A percentile compares a stretch with the other conserved stretches of the same genome.
phyloP scores from a whole-genome alignment of 495 filamentous ascomycete species.

The Penicillium crystallinum region DNA sequence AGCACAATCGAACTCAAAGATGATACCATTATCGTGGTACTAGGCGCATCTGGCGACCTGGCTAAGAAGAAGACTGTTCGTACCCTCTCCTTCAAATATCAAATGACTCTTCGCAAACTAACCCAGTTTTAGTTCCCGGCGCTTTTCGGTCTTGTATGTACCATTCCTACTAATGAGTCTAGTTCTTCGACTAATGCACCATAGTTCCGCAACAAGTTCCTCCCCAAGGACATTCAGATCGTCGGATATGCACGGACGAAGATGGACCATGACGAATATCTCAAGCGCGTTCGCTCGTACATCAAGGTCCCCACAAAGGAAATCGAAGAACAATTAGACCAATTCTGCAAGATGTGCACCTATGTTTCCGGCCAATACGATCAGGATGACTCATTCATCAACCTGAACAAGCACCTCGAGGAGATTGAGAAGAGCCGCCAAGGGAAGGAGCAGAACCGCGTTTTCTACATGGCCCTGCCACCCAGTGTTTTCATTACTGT shows the following conservation, averaged over 20 bases:
- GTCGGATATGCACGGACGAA: slow-evolving; percentile 99
- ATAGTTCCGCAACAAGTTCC: slow-evolving; percentile 96
- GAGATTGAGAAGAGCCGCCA: slow-evolving; percentile 72
- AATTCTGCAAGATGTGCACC: slow-evolving; percentile 81
- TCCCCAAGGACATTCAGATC: slow-evolving; percentile 95
- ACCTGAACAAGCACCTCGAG: slow-evolving; percentile 83
- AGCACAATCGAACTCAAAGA: slow-evolving; percentile 93
- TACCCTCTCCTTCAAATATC: slow-evolving; percentile 9
- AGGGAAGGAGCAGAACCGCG: slow-evolving; percentile 71
- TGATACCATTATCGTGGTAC: slow-evolving; percentile 94
- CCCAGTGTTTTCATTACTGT: slow-evolving; percentile 98
- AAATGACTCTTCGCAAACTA: slow-evolving; percentile 18
- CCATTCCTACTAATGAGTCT: neutral
- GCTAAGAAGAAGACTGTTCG: slow-evolving; percentile 99
- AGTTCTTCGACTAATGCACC: slow-evolving; percentile 17
- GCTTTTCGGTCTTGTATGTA: slow-evolving; percentile 91
- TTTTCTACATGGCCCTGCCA: slow-evolving; percentile 99
- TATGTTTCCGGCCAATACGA: slow-evolving; percentile 98
- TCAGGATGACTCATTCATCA: slow-evolving; percentile 88
- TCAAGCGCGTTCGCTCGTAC: slow-evolving; percentile 90
- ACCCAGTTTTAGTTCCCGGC: slow-evolving; percentile 74
- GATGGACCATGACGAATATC: slow-evolving; percentile 96
- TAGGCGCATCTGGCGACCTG: slow-evolving; percentile 94
- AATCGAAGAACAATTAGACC: slow-evolving; percentile 86
- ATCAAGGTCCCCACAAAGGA: slow-evolving; percentile 99